These are phyloP conservation scores for Jacaranda mimosifolia DNA, from an alignment of 257 asterid genomes.

Conservation along the genomic window DNA sequence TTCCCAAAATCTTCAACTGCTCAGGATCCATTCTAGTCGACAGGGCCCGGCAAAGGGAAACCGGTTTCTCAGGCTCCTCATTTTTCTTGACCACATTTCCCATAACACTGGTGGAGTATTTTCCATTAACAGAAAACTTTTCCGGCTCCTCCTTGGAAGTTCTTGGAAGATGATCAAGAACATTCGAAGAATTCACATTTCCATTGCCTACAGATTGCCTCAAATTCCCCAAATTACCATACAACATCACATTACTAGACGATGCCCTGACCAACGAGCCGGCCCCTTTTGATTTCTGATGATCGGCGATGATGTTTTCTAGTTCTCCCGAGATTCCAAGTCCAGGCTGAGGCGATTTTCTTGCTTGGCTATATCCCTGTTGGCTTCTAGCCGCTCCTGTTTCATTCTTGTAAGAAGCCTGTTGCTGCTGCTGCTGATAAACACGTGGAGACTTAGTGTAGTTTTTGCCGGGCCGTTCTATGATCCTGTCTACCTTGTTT, in stretches of 20 bases:
- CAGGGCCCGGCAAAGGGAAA: conserved; percentile 74
- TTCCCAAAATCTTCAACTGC: conserved; percentile 83
- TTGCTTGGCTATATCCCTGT: conserved; percentile 37
- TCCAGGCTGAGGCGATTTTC: conserved; percentile 46
- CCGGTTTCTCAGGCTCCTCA: conserved; percentile 52
- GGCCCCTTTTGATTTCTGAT: conserved; percentile 56
- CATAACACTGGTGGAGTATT: conserved; percentile 52
- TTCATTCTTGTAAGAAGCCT: neutral
- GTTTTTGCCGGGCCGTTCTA: conserved; percentile 58
- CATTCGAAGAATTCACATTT: conserved; percentile 30
- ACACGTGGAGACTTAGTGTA: conserved; percentile 46
- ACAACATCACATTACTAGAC: conserved; percentile 66
- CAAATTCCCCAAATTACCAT: conserved; percentile 71
- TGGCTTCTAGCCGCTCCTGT: conserved; percentile 23
- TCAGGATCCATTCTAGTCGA: conserved; percentile 97
- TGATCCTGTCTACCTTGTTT: conserved; percentile 43
- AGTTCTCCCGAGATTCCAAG: conserved; percentile 76
- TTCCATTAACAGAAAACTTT: conserved; percentile 24
- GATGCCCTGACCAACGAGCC: conserved; percentile 69
- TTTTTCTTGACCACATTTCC: conserved; percentile 63
- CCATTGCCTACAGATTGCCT: conserved; percentile 53
- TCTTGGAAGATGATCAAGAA: conserved; percentile 45
- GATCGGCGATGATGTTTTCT: conserved; percentile 73
- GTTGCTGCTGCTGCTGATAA: conserved; percentile 33
- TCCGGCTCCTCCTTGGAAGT: conserved; percentile 43